Evolutionary conservation across 2,329 filamentous ascomycete species (phyloP).

Genomic region (Xylaria sp.): DNA sequence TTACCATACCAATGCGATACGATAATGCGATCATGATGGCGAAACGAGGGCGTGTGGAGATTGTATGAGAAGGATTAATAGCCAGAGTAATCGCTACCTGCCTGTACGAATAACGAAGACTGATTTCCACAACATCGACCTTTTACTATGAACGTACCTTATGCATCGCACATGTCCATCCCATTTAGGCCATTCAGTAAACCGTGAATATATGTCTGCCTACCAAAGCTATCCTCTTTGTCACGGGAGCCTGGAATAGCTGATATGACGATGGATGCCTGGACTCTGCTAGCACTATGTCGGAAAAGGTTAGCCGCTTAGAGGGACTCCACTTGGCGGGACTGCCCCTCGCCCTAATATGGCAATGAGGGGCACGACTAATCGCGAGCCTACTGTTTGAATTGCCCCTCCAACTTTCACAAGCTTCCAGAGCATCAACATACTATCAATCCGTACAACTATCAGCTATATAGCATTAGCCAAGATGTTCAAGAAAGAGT

Average conservation of each 20-base stretch:
- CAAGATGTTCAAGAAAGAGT: slow-evolving; percentile 96
- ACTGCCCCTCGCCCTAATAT: slow-evolving; percentile 29
- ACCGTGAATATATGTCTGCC: neutral
- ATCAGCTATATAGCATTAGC: slow-evolving; percentile 32
- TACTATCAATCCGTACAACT: slow-evolving; percentile 22
- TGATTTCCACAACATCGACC: slow-evolving; percentile 12
- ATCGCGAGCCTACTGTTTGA: slow-evolving; percentile 23
- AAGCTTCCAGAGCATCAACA: slow-evolving; percentile 41
- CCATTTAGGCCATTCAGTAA: neutral
- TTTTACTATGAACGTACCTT: neutral
- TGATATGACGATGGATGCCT: neutral
- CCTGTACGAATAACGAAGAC: slow-evolving; percentile 30
- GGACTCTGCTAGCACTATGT: neutral
- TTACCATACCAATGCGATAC: neutral
- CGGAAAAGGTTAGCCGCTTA: neutral
- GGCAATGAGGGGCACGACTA: slow-evolving; percentile 40
- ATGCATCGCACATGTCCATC: neutral
- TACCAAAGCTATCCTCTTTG: neutral
- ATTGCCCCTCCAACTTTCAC: slow-evolving; percentile 51
- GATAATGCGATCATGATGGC: slow-evolving; percentile 10
- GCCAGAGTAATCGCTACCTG: slow-evolving; percentile 6
- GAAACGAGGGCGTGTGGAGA: neutral
- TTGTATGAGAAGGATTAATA: slow-evolving; percentile 7
- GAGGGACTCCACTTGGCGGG: slow-evolving; percentile 15
- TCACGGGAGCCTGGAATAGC: slow-evolving; percentile 7